Conservation (phyloP, 441 rosid species). For the Populus hybrid region DNA sequence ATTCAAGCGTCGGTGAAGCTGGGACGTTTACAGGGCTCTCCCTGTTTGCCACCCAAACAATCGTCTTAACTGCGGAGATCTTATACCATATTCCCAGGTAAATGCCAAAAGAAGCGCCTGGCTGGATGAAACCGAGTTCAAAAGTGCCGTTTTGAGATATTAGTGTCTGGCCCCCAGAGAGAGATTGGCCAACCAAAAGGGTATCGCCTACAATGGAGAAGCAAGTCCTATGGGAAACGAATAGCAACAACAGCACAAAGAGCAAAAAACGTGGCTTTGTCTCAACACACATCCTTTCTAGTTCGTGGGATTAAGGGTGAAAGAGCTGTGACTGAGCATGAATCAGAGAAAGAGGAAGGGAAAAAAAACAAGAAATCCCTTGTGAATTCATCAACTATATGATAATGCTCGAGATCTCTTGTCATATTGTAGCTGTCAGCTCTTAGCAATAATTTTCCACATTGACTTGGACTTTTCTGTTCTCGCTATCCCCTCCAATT, state of each 20-base stretch:
- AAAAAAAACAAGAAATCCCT: too few species aligned
- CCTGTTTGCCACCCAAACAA: not conserved
- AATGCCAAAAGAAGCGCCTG: not conserved
- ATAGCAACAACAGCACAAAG: not conserved
- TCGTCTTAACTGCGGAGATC: accelerated
- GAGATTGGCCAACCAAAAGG: not conserved
- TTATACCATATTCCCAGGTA: not conserved
- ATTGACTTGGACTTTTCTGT: too few species aligned
- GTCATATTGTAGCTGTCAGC: too few species aligned
- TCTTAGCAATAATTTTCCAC: too few species aligned
- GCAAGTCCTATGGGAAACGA: not conserved
- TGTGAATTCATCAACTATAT: too few species aligned
- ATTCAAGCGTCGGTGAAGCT: not conserved
- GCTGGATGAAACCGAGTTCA: not conserved
- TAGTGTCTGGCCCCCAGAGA: not conserved
- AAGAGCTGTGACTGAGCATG: not conserved
- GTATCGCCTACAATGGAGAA: not conserved
- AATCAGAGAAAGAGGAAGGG: not conserved
- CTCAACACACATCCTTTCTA: not conserved
- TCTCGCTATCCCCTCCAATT: too few species aligned
- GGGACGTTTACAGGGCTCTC: not conserved
- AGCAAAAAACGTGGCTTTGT: not conserved
- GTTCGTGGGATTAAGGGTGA: not conserved
- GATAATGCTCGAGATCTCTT: too few species aligned
- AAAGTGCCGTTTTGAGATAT: not conserved